Evolutionary conservation across 371 early-diverging fungal species (phyloP).

Genomic region (Smittium culicis): DNA sequence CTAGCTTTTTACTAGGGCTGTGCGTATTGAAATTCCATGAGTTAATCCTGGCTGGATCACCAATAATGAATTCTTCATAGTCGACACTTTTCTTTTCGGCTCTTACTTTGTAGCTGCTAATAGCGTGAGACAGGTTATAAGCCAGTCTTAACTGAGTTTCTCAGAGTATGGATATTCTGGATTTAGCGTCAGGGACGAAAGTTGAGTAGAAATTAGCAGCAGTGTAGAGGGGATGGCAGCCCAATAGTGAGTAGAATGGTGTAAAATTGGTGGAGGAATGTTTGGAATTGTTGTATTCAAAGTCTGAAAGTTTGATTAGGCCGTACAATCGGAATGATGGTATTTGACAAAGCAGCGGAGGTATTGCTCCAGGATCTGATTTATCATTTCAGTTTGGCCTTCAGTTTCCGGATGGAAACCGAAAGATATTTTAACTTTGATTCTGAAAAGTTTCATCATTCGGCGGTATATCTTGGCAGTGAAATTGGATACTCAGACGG

Average conservation of each 20-base stretch:
- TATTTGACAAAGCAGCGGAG: constrained; percentile 4
- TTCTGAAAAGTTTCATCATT: not conserved
- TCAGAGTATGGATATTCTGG: constrained; percentile 2
- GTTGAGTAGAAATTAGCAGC: not conserved
- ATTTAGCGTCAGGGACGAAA: not conserved
- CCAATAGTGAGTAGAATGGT: constrained; percentile 7
- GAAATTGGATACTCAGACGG: constrained; percentile 9
- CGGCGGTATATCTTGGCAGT: constrained; percentile 6
- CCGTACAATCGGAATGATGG: constrained; percentile 8
- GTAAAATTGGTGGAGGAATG: constrained; percentile 7
- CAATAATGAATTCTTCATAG: not conserved
- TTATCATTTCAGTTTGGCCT: constrained; percentile 11
- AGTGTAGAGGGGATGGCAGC: constrained; percentile 2
- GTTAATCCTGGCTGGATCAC: constrained; percentile 1
- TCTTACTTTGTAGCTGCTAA: not conserved
- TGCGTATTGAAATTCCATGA: constrained; percentile 2
- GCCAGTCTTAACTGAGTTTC: not conserved
- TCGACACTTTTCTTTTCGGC: constrained; percentile 7
- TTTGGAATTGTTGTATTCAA: constrained; percentile 9
- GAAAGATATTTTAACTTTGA: constrained; percentile 8
- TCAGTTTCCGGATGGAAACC: constrained; percentile 11
- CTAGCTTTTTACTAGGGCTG: constrained; percentile 2
- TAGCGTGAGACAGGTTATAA: not conserved
- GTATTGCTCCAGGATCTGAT: constrained; percentile 9
- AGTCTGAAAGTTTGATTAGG: constrained; percentile 8